Evolutionary conservation across 2,329 filamentous ascomycete species (phyloP).

Genomic region (Fusarium citri): DNA sequence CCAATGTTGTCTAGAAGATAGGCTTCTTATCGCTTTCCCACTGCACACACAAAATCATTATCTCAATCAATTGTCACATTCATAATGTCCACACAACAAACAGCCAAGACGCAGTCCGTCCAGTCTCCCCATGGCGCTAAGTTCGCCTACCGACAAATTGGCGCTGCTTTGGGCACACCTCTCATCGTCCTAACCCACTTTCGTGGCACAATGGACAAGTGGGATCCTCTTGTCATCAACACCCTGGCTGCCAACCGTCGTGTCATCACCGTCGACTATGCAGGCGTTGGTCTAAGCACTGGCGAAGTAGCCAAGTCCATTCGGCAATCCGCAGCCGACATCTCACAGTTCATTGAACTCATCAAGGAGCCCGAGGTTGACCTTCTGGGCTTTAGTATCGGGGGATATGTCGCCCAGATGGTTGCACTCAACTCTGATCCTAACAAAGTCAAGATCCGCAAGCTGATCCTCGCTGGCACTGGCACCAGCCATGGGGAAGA

Average conservation of each 20-base stretch:
- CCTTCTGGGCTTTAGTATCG: background rate
- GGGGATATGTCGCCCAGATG: constrained; percentile 15
- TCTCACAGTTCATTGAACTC: background rate
- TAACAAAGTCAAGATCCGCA: background rate
- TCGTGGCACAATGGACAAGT: constrained; percentile 10
- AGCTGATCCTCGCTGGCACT: constrained; percentile 1
- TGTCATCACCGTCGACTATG: constrained; percentile 7
- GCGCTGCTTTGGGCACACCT: background rate
- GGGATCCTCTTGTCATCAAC: constrained; percentile 15
- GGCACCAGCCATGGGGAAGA: background rate
- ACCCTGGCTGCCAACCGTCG: background rate
- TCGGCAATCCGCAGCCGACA: constrained; percentile 5
- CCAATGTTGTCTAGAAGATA: rapidly evolving
- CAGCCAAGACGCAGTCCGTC: constrained; percentile 6
- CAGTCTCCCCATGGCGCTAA: background rate
- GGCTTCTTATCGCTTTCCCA: background rate
- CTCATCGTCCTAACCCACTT: background rate
- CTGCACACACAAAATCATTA: background rate
- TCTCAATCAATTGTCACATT: background rate
- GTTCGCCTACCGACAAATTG: constrained; percentile 14
- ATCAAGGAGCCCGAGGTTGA: background rate
- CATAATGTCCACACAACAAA: constrained; percentile 15
- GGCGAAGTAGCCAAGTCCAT: constrained; percentile 4
- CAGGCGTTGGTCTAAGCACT: constrained; percentile 6
- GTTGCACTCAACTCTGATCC: background rate